These are phyloP conservation scores for Aspergillus cavernicola DNA, from an alignment of 495 filamentous ascomycete genomes.

Conservation along the genomic window DNA sequence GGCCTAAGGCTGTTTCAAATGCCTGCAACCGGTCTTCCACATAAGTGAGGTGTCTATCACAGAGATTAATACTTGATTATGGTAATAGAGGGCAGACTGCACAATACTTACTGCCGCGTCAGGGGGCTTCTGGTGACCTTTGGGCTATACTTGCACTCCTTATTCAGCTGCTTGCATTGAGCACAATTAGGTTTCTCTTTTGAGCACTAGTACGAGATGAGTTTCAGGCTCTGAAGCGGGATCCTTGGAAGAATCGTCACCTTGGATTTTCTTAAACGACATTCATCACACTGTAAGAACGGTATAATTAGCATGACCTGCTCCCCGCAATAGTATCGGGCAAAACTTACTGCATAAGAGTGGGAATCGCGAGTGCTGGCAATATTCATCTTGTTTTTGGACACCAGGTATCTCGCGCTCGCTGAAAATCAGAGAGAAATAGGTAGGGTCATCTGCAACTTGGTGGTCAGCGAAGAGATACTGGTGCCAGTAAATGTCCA, in stretches of 20 bases:
- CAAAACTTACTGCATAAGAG: slow-evolving; percentile 43
- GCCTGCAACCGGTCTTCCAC: slow-evolving; percentile 47
- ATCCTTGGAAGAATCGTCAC: slow-evolving; percentile 21
- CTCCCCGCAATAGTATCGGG: background rate
- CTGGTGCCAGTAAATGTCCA: too few species aligned
- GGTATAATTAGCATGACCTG: background rate
- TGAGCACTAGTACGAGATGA: slow-evolving; percentile 35
- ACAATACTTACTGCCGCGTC: slow-evolving; percentile 40
- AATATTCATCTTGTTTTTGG: slow-evolving; percentile 36
- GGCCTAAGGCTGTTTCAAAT: slow-evolving; percentile 43
- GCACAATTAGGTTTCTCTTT: slow-evolving; percentile 45
- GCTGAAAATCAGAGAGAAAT: slow-evolving; percentile 34
- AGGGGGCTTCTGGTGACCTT: slow-evolving; percentile 46
- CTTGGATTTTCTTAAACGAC: slow-evolving; percentile 47
- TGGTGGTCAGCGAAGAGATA: slow-evolving; percentile 21
- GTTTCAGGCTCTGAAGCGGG: background rate
- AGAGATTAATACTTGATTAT: background rate
- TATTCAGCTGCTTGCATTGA: slow-evolving; percentile 43
- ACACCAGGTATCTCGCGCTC: slow-evolving; percentile 29
- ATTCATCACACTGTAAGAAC: slow-evolving; percentile 44
- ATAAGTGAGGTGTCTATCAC: slow-evolving; percentile 42
- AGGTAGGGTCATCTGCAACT: slow-evolving; percentile 36
- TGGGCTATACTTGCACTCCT: slow-evolving; percentile 48
- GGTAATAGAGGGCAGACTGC: background rate
- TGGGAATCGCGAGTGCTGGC: slow-evolving; percentile 46